Evolutionary conservation across 225 moss, liverwort and hornwort genomes (phyloP).

Genomic region (Pseudisothecium myosuroides): DNA sequence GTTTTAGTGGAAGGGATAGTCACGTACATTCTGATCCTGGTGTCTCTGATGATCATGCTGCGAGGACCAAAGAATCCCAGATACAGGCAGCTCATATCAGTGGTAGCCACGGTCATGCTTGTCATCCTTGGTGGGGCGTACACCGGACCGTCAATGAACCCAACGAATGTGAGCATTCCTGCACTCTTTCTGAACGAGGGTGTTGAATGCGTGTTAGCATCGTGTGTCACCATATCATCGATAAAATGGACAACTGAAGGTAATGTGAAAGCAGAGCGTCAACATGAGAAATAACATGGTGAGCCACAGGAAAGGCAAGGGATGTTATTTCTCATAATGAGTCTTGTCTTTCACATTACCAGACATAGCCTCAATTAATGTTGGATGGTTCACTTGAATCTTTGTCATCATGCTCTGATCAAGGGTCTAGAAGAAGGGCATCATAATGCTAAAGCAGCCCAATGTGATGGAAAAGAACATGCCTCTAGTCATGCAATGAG

Average conservation of each 20-base stretch:
- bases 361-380: not conserved
- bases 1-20: constrained; percentile 59
- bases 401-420: not conserved
- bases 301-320: not conserved
- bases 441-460: not conserved
- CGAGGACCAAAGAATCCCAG: constrained; percentile 42
- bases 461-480: not conserved
- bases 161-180: constrained; percentile 41
- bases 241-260: not conserved
- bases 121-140: constrained; percentile 50
- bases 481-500: not conserved
- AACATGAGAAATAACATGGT: not conserved
- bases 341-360: accelerated
- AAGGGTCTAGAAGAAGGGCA: not conserved
- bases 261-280: not conserved
- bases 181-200: not conserved
- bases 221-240: not conserved
- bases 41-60: constrained; percentile 42
- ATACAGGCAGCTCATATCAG: constrained; percentile 30
- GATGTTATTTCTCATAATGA: not conserved
- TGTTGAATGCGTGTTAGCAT: not conserved
- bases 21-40: constrained; percentile 42
- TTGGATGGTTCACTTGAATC: not conserved
- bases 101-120: constrained; percentile 32
- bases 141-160: constrained; percentile 91